Conservation (phyloP, 106 monocot species). For the Hemerocallis citrina region DNA sequence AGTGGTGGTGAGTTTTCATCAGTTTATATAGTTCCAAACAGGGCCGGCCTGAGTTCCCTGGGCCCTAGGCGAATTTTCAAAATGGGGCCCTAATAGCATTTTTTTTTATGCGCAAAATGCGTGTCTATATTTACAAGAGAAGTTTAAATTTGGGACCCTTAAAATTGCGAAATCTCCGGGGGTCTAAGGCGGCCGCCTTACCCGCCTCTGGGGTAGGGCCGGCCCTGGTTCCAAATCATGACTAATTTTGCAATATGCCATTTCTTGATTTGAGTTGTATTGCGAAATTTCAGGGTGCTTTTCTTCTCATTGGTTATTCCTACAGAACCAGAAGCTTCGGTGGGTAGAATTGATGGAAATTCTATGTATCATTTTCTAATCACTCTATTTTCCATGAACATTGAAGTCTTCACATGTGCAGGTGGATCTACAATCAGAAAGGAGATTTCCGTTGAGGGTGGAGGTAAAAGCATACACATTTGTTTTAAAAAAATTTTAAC, state of each 20-base stretch:
- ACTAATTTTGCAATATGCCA: not conserved
- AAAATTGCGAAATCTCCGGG: too few relatives aligned
- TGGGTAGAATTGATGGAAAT: conserved; percentile 3
- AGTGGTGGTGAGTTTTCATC: conserved; percentile 27
- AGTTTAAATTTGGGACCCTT: too few relatives aligned
- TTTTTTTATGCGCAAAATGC: too few relatives aligned
- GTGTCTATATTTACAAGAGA: too few relatives aligned
- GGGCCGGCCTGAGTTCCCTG: too few relatives aligned
- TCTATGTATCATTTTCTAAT: not conserved
- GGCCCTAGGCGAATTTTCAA: too few relatives aligned
- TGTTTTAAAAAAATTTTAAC: too few relatives aligned
- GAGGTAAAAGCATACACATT: not conserved
- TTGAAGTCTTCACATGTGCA: not conserved
- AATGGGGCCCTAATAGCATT: too few relatives aligned
- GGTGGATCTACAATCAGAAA: not conserved
- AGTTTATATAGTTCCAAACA: too few relatives aligned
- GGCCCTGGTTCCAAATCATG: too few relatives aligned
- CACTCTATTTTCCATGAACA: not conserved
- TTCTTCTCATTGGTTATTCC: conserved; percentile 48
- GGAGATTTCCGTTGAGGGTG: not conserved
- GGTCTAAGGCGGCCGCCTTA: too few relatives aligned
- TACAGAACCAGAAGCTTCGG: conserved; percentile 46
- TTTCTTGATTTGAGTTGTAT: not conserved
- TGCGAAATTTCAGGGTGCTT: conserved; percentile 35
- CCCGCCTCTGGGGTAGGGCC: too few relatives aligned